Percentiles rank a stretch among this genome's conserved stretches.
These are phyloP conservation scores for Claviceps quebecensis DNA, from an alignment of 2,329 filamentous ascomycete species.

Conservation along the genomic window DNA sequence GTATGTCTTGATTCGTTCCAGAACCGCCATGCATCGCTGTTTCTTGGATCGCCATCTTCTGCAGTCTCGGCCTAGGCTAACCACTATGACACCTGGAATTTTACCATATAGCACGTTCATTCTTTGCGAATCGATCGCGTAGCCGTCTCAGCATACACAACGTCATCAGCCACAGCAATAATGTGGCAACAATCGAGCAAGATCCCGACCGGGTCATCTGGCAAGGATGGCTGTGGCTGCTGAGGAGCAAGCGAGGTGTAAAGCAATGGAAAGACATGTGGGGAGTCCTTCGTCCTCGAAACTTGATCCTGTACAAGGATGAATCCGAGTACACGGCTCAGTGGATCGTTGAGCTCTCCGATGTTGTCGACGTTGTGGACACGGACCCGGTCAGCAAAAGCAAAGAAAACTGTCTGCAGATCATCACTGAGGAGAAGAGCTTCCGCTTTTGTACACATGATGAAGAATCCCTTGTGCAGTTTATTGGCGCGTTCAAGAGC, in stretches of 20 bases:
- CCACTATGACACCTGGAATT: neutral
- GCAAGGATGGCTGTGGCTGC: constrained; percentile 77
- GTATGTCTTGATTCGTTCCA: constrained; percentile 8
- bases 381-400: constrained; percentile 76
- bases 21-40: neutral
- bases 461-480: constrained; percentile 71
- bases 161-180: constrained; percentile 3
- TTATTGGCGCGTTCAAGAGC: constrained; percentile 85
- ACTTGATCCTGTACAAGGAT: constrained; percentile 84
- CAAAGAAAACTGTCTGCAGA: constrained; percentile 76
- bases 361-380: constrained; percentile 81
- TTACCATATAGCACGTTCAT: neutral
- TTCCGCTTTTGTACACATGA: constrained; percentile 63
- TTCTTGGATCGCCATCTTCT: neutral
- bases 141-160: constrained; percentile 46
- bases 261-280: constrained; percentile 91
- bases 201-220: constrained; percentile 84
- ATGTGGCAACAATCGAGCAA: constrained; percentile 29
- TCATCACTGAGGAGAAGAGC: constrained; percentile 85
- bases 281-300: constrained; percentile 77
- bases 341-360: constrained; percentile 64
- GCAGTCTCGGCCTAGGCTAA: neutral
- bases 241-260: constrained; percentile 70
- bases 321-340: constrained; percentile 79
- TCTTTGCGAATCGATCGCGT: constrained; percentile 33